phyloP scores from a whole-genome alignment of 176 grass and related monocot genomes.

The Bothriochloa decipiens region DNA sequence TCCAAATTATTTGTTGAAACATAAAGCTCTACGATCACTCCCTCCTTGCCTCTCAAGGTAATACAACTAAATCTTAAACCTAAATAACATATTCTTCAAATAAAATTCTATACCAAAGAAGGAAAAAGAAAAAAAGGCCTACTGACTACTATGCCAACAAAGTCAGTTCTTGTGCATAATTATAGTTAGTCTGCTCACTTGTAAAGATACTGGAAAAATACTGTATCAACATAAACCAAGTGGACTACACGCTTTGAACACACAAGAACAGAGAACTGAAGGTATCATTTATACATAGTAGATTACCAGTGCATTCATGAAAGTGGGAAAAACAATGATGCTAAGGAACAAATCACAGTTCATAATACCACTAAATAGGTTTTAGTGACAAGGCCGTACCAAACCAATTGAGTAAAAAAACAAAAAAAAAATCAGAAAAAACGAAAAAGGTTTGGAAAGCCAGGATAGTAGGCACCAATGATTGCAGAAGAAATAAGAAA shows the following conservation, averaged over 20 bases:
- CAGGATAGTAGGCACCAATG: background rate
- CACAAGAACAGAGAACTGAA: background rate
- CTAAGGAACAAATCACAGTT: background rate
- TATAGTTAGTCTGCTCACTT: constrained; percentile 2
- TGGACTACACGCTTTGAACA: constrained; percentile 10
- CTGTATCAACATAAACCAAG: background rate
- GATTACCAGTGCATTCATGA: background rate
- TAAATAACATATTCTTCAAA: background rate
- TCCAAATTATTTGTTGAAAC: constrained; percentile 36
- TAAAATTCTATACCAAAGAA: background rate
- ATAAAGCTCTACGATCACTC: background rate
- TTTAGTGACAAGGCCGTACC: background rate
- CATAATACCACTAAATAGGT: background rate
- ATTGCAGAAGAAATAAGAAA: constrained; percentile 27
- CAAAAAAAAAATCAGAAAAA: no score
- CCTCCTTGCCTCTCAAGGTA: constrained; percentile 23
- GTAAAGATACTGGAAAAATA: background rate
- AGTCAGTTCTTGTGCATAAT: background rate
- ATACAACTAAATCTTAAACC: constrained; percentile 1
- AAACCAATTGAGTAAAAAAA: constrained; percentile 1
- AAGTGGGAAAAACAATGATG: constrained; percentile 19
- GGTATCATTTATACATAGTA: background rate
- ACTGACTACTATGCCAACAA: background rate
- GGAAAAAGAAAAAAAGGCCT: background rate
- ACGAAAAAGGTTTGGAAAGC: background rate